Percentiles rank a stretch among this genome's conserved stretches.
phyloP scores from a whole-genome alignment of 2,329 filamentous ascomycete genomes.

The Diaporthe aspalathi region DNA sequence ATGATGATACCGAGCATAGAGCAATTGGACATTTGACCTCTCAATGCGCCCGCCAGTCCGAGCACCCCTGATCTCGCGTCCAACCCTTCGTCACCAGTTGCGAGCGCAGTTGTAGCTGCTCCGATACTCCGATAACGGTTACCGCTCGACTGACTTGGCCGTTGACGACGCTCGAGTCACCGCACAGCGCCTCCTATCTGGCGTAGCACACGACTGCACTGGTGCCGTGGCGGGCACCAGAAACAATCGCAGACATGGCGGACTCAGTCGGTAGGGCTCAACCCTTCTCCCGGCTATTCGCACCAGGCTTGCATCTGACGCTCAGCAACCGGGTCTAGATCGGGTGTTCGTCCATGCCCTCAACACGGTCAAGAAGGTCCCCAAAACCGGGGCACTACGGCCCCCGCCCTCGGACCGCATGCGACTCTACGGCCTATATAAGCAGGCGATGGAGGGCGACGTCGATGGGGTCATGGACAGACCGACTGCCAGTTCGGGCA shows the following conservation, averaged over 20 bases:
- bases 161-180: conserved; percentile 10
- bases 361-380: conserved; percentile 98
- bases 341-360: conserved; percentile 98
- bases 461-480: conserved; percentile 94
- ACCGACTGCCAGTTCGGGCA: conserved; percentile 65
- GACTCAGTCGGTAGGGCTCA: conserved; percentile 62
- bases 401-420: conserved; percentile 88
- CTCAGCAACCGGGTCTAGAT: conserved; percentile 66
- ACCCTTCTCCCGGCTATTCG: neutral
- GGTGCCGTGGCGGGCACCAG: conserved; percentile 34
- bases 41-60: neutral
- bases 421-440: conserved; percentile 96
- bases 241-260: conserved; percentile 53
- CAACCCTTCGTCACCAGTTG: neutral
- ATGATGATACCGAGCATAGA: conserved; percentile 22
- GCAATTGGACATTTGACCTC: neutral
- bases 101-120: neutral
- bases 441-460: conserved; percentile 98
- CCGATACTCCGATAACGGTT: conserved; percentile 24
- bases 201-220: conserved; percentile 27
- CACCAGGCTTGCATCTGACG: conserved; percentile 23
- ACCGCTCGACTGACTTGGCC: conserved; percentile 14
- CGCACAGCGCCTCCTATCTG: conserved; percentile 12
- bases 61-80: neutral
- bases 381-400: conserved; percentile 89